These are phyloP conservation scores for Colletotrichum paranaense DNA, from an alignment of 2,329 filamentous ascomycete species.

Conservation along the genomic window DNA sequence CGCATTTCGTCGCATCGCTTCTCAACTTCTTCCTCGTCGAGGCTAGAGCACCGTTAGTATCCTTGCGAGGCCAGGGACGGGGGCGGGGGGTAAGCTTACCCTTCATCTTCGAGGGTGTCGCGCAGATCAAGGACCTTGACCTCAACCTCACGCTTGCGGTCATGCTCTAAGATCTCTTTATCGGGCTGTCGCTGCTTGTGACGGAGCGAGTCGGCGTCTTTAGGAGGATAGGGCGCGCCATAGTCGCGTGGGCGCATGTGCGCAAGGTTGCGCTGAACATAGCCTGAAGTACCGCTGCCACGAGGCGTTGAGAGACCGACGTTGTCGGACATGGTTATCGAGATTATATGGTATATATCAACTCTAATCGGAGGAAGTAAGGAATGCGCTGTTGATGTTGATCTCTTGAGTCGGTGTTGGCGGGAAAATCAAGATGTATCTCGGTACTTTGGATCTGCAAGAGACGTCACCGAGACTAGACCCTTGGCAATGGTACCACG, in stretches of 20 bases:
- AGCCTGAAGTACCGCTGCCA: slow-evolving; percentile 95
- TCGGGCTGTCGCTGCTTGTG: slow-evolving; percentile 88
- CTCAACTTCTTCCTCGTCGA: slow-evolving; percentile 93
- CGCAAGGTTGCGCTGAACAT: slow-evolving; percentile 95
- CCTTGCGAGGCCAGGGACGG: background rate
- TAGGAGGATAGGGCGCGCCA: slow-evolving; percentile 78
- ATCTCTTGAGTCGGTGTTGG: background rate
- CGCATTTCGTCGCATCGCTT: slow-evolving; percentile 59
- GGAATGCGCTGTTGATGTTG: background rate
- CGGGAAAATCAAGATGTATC: slow-evolving; percentile 21
- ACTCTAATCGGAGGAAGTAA: background rate
- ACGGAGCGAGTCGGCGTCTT: slow-evolving; percentile 74
- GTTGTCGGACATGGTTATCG: slow-evolving; percentile 86
- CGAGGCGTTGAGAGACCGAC: slow-evolving; percentile 95
- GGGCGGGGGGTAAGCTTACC: slow-evolving; percentile 58
- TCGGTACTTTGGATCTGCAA: slow-evolving; percentile 1
- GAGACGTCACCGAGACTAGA: slow-evolving; percentile 30
- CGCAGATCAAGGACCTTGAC: slow-evolving; percentile 92
- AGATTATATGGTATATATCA: background rate
- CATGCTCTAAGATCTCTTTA: slow-evolving; percentile 92
- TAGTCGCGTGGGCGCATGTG: slow-evolving; percentile 87
- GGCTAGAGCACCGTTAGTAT: slow-evolving; percentile 52
- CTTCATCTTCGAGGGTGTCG: slow-evolving; percentile 92
- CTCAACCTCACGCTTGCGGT: slow-evolving; percentile 90
- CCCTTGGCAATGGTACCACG: slow-evolving; percentile 23